Conservation (phyloP, 2,329 filamentous ascomycete species). For the Aspergillus hortae region DNA sequence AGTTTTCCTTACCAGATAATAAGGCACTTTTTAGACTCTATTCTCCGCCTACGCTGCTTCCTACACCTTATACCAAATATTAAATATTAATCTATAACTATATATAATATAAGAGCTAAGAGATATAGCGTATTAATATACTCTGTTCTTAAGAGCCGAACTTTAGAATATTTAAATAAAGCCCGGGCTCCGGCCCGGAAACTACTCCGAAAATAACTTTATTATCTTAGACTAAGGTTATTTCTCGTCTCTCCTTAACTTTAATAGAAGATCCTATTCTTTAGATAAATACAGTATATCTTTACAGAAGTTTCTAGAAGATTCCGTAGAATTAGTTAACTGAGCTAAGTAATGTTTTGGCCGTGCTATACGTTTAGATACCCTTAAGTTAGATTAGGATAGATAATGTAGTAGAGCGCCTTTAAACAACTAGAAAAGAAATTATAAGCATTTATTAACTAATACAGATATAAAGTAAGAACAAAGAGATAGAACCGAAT, state of each 20-base stretch:
- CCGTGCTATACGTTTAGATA: not conserved
- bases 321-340: slow-evolving; percentile 1
- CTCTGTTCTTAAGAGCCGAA: slow-evolving; percentile 3
- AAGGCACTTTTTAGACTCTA: too few species aligned
- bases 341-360: slow-evolving; percentile 4
- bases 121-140: not conserved
- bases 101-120: too few species aligned
- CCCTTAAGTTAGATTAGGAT: not conserved
- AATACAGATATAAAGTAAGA: slow-evolving; percentile 10
- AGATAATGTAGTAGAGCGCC: slow-evolving; percentile 4
- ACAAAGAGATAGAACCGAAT: slow-evolving; percentile 6
- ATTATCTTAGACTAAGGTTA: slow-evolving; percentile 9
- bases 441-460: slow-evolving; percentile 6
- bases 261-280: slow-evolving; percentile 6
- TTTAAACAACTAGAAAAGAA: slow-evolving; percentile 10
- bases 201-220: slow-evolving; percentile 8
- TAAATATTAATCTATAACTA: too few species aligned
- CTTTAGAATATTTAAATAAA: slow-evolving; percentile 12
- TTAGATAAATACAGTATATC: slow-evolving; percentile 5
- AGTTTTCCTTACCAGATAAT: too few species aligned
- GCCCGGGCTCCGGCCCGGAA: slow-evolving; percentile 6
- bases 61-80: too few species aligned
- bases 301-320: slow-evolving; percentile 3
- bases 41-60: too few species aligned
- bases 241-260: slow-evolving; percentile 9